These are phyloP conservation scores for Aspergillus pseudoterreus DNA, from an alignment of 2,329 filamentous ascomycete genomes.

Conservation along the genomic window DNA sequence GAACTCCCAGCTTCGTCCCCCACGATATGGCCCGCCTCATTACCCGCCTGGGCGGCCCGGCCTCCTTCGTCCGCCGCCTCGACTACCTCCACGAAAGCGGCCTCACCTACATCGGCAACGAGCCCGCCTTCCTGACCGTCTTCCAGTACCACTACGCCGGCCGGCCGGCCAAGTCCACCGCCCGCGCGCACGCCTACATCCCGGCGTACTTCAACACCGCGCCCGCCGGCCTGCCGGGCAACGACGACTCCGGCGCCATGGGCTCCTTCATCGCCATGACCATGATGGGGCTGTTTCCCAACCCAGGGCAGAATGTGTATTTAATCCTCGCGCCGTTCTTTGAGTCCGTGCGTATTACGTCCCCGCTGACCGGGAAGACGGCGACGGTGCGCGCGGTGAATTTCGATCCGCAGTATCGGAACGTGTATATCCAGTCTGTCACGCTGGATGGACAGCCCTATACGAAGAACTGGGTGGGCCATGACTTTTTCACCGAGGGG, in stretches of 20 bases:
- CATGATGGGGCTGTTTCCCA: constrained; percentile 69
- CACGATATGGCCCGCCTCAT: constrained; percentile 54
- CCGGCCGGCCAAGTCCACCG: constrained; percentile 50
- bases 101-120: constrained; percentile 64
- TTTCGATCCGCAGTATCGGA: constrained; percentile 55
- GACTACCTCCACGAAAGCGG: constrained; percentile 61
- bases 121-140: constrained; percentile 60
- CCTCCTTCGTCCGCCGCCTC: constrained; percentile 55
- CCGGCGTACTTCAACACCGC: constrained; percentile 58
- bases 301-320: constrained; percentile 65
- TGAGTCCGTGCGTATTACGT: constrained; percentile 55
- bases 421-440: constrained; percentile 64
- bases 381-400: constrained; percentile 57
- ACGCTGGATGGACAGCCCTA: constrained; percentile 60
- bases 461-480: constrained; percentile 62
- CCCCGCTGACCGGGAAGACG: constrained; percentile 56
- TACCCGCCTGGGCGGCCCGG: constrained; percentile 55
- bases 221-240: constrained; percentile 59
- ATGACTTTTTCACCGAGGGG: constrained; percentile 65
- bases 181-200: constrained; percentile 61
- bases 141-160: constrained; percentile 69
- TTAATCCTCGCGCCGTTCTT: constrained; percentile 67
- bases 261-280: constrained; percentile 61
- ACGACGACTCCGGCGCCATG: constrained; percentile 69
- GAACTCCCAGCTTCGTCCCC: constrained; percentile 51